These are phyloP conservation scores for Wickerhamomyces bisporus DNA, from an alignment of 805 yeast species.

Conservation along the genomic window DNA sequence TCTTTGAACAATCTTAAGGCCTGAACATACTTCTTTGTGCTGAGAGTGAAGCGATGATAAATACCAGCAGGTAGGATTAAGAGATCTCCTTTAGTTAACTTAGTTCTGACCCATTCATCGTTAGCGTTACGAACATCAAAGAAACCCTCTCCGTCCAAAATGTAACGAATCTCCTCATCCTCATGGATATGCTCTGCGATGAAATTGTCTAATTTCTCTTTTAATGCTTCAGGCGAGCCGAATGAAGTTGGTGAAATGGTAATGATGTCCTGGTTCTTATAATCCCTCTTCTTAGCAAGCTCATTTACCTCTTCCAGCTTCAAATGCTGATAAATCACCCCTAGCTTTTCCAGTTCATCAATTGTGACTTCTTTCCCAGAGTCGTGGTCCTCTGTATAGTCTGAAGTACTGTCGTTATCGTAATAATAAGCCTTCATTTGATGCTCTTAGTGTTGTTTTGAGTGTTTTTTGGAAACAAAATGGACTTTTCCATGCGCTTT, in stretches of 20 bases:
- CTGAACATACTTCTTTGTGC: constrained; percentile 54
- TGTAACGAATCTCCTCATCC: constrained; percentile 93
- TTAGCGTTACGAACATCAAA: constrained; percentile 74
- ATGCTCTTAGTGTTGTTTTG: too few relatives aligned
- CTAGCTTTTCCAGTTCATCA: constrained; percentile 49
- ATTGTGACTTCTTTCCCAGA: constrained; percentile 54
- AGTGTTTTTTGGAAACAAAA: too few relatives aligned
- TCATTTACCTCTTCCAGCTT: constrained; percentile 50
- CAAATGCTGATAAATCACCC: constrained; percentile 60
- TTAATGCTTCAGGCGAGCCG: constrained; percentile 58
- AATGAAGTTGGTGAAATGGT: constrained; percentile 55
- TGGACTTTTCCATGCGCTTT: too few relatives aligned
- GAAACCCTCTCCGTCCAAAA: constrained; percentile 84
- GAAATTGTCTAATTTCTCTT: constrained; percentile 62
- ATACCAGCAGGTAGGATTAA: constrained; percentile 86
- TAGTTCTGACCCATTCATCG: constrained; percentile 72
- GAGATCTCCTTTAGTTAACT: constrained; percentile 57
- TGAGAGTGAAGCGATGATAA: constrained; percentile 86
- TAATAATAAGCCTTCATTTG: constrained; percentile 52
- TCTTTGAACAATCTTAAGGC: constrained; percentile 86
- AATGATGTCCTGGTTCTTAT: constrained; percentile 76
- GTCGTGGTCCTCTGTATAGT: constrained; percentile 67
- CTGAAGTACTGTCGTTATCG: constrained; percentile 53
- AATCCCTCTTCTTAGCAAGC: constrained; percentile 64
- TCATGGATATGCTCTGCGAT: constrained; percentile 89